Conservation (phyloP, 352 stramenopile species). For the Phytopythium vexans region DNA sequence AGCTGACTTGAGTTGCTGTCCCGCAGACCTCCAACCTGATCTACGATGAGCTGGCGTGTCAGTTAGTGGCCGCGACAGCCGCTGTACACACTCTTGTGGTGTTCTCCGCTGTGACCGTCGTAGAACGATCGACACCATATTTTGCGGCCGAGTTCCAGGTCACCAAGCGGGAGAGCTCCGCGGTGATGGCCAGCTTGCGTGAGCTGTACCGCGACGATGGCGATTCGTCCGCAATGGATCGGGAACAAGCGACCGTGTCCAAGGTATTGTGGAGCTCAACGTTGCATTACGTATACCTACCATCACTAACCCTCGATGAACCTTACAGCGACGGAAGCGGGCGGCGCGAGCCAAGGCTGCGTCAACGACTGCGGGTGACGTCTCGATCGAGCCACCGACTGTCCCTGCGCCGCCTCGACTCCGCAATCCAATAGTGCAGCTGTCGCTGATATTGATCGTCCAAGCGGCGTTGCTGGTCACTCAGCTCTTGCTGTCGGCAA, state of each 20-base stretch:
- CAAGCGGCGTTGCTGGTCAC: conserved; percentile 29
- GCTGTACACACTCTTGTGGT: conserved; percentile 32
- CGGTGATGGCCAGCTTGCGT: background rate
- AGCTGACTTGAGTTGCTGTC: background rate
- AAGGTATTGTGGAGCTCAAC: background rate
- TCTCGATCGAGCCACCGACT: background rate
- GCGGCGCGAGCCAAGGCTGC: conserved; percentile 1
- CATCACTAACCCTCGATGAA: too few relatives aligned
- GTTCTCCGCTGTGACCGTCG: conserved; percentile 19
- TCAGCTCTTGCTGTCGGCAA: conserved; percentile 19
- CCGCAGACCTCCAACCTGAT: conserved; percentile 18
- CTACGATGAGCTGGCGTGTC: conserved; percentile 31
- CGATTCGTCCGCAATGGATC: background rate
- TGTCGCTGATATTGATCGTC: conserved; percentile 21
- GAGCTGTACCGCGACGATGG: background rate
- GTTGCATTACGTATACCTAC: too few relatives aligned
- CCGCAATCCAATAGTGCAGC: conserved; percentile 16
- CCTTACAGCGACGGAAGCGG: background rate
- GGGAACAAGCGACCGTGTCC: conserved; percentile 3
- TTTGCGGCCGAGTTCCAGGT: background rate
- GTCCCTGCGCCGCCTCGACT: background rate
- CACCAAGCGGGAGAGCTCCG: background rate
- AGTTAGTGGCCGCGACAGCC: conserved; percentile 22
- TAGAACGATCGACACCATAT: conserved; percentile 7
- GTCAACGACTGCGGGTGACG: background rate